Conservation (phyloP, 2,329 filamentous ascomycete species). For the Alternaria brassicicola region DNA sequence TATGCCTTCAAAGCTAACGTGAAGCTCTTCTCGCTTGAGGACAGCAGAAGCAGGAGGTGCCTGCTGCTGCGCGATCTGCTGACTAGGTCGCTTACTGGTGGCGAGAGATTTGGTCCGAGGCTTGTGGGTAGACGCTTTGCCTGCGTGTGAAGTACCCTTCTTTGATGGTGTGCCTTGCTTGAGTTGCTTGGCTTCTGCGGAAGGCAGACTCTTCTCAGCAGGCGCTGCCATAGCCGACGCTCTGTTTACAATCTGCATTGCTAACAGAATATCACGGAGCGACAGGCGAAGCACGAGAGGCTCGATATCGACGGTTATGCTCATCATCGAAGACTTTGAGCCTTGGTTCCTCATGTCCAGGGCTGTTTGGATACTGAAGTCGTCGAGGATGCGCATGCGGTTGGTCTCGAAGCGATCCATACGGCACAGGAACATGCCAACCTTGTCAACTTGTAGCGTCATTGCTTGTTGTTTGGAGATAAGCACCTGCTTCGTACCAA, state of each 20-base stretch:
- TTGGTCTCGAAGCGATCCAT: slow-evolving; percentile 98
- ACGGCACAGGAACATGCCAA: slow-evolving; percentile 97
- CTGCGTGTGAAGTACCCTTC: slow-evolving; percentile 58
- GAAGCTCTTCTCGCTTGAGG: slow-evolving; percentile 77
- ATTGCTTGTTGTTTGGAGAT: slow-evolving; percentile 92
- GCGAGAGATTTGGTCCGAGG: slow-evolving; percentile 55
- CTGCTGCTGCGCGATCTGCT: slow-evolving; percentile 63
- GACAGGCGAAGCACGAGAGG: slow-evolving; percentile 90
- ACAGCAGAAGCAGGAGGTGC: slow-evolving; percentile 62
- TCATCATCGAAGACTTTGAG: slow-evolving; percentile 67
- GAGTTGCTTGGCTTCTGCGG: slow-evolving; percentile 62
- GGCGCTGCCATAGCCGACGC: slow-evolving; percentile 83
- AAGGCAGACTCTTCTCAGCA: slow-evolving; percentile 53
- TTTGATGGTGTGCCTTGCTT: slow-evolving; percentile 55
- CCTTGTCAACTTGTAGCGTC: slow-evolving; percentile 89
- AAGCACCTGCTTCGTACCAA: slow-evolving; percentile 91
- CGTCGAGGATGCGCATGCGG: slow-evolving; percentile 88
- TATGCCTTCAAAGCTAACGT: slow-evolving; percentile 84
- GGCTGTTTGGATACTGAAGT: slow-evolving; percentile 90
- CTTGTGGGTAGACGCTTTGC: slow-evolving; percentile 54
- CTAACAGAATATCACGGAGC: slow-evolving; percentile 90
- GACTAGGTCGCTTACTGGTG: slow-evolving; percentile 50
- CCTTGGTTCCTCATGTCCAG: slow-evolving; percentile 75
- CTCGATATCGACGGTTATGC: slow-evolving; percentile 85
- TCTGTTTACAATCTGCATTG: slow-evolving; percentile 88